phyloP scores from a whole-genome alignment of 2,329 filamentous ascomycete genomes.

The Hymenoscyphus linearis region DNA sequence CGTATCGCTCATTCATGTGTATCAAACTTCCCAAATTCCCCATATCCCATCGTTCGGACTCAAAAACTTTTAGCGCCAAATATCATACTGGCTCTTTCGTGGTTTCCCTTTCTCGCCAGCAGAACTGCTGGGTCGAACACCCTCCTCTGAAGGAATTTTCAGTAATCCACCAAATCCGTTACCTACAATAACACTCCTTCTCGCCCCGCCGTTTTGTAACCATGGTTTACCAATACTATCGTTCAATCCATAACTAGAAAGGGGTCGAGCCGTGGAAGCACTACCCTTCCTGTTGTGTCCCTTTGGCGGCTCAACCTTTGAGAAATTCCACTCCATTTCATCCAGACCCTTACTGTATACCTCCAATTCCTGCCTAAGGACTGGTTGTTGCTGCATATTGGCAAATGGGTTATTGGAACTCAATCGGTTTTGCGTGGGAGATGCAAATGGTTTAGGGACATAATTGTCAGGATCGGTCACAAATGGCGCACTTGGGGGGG shows the following conservation, averaged over 20 bases:
- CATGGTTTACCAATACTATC: slow-evolving; percentile 36
- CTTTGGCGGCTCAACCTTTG: slow-evolving; percentile 47
- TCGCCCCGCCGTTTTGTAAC: slow-evolving; percentile 46
- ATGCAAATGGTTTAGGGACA: slow-evolving; percentile 20
- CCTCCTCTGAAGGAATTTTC: slow-evolving; percentile 52
- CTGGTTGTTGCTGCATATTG: slow-evolving; percentile 23
- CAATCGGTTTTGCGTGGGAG: slow-evolving; percentile 21
- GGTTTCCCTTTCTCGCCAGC: slow-evolving; percentile 22
- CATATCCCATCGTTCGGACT: neutral
- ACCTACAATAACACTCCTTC: slow-evolving; percentile 58
- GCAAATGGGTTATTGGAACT: slow-evolving; percentile 33
- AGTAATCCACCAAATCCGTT: slow-evolving; percentile 64
- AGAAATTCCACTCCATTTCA: slow-evolving; percentile 64
- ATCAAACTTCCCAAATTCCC: neutral
- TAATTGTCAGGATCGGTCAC: slow-evolving; percentile 34
- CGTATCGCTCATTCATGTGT: neutral
- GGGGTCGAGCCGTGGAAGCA: slow-evolving; percentile 36
- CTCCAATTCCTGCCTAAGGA: slow-evolving; percentile 52
- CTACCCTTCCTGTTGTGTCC: slow-evolving; percentile 34
- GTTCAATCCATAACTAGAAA: slow-evolving; percentile 39
- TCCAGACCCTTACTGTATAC: slow-evolving; percentile 63
- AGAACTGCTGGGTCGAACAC: slow-evolving; percentile 27
- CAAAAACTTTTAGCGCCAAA: slow-evolving; percentile 23
- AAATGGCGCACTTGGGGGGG: slow-evolving; percentile 56
- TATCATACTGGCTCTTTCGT: slow-evolving; percentile 27